A percentile compares a stretch with the other conserved stretches of the same genome.
These are phyloP conservation scores for Phyllachora maydis DNA, from an alignment of 2,329 filamentous ascomycete genomes.

Conservation along the genomic window DNA sequence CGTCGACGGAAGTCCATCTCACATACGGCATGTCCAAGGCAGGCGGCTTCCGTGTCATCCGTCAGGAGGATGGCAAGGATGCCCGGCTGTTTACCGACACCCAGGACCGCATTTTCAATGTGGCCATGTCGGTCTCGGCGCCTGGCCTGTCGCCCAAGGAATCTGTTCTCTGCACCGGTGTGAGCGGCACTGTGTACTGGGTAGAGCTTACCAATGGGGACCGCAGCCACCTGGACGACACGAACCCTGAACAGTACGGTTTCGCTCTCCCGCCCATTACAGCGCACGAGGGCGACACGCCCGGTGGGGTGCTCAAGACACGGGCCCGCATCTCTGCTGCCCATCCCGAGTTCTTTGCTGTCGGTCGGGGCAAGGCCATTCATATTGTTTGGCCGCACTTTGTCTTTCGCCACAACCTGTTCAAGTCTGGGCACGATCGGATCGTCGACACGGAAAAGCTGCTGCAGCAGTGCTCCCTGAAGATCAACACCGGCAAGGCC, in stretches of 20 bases:
- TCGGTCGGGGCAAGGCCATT: constrained; percentile 90
- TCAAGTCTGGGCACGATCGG: constrained; percentile 42
- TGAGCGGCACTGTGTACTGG: constrained; percentile 96
- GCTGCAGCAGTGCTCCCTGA: constrained; percentile 67
- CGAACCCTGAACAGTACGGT: constrained; percentile 64
- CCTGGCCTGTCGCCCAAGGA: constrained; percentile 44
- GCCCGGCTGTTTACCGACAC: constrained; percentile 82
- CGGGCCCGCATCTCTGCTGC: constrained; percentile 75
- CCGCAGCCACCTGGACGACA: constrained; percentile 60
- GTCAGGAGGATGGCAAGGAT: constrained; percentile 82
- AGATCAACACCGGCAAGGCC: constrained; percentile 92
- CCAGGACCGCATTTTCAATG: constrained; percentile 87
- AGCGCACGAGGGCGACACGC: constrained; percentile 72
- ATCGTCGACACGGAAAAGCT: constrained; percentile 76
- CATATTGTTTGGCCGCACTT: constrained; percentile 60
- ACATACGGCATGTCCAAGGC: constrained; percentile 88
- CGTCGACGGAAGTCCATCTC: constrained; percentile 79
- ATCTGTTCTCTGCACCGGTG: constrained; percentile 75
- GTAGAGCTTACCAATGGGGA: constrained; percentile 57
- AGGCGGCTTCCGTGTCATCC: constrained; percentile 79
- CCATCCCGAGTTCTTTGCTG: constrained; percentile 85
- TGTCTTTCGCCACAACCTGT: constrained; percentile 39
- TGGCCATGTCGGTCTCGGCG: constrained; percentile 56
- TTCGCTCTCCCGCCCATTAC: constrained; percentile 78
- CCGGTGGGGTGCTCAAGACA: constrained; percentile 86